Evolutionary conservation across 371 early-diverging fungal genomes (phyloP).

Genomic region (Syncephalastrum sp.): DNA sequence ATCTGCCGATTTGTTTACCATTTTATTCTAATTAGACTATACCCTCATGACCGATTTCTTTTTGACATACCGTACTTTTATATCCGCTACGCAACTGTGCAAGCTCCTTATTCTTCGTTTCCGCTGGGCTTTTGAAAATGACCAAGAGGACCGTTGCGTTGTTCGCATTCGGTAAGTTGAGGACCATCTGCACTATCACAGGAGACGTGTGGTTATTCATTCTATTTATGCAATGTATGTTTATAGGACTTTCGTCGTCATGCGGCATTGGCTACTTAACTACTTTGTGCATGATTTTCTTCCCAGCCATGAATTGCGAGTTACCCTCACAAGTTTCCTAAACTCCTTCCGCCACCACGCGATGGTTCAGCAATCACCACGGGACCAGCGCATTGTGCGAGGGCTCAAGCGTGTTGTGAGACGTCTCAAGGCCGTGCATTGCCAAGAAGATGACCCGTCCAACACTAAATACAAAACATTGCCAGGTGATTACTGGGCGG

Average conservation of each 20-base stretch:
- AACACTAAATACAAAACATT: too few relatives aligned
- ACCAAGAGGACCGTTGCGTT: conserved; percentile 54
- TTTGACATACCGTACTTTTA: conserved; percentile 65
- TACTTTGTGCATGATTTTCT: conserved; percentile 68
- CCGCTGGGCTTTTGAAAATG: conserved; percentile 57
- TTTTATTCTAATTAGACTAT: conserved; percentile 47
- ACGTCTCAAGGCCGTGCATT: conserved; percentile 43
- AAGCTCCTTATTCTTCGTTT: conserved; percentile 61
- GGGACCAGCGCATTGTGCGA: conserved; percentile 59
- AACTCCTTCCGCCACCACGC: conserved; percentile 44
- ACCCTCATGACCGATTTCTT: conserved; percentile 72
- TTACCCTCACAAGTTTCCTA: conserved; percentile 42
- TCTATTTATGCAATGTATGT: not conserved
- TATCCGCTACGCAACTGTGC: conserved; percentile 56
- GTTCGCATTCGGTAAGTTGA: conserved; percentile 56
- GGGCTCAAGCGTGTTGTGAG: conserved; percentile 53
- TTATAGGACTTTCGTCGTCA: conserved; percentile 60
- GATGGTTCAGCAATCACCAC: conserved; percentile 44
- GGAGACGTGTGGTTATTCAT: not conserved
- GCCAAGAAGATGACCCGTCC: too few relatives aligned
- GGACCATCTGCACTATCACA: too few relatives aligned
- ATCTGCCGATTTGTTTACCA: not conserved
- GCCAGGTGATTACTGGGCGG: too few relatives aligned
- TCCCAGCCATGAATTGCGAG: conserved; percentile 43
- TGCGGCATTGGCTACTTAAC: conserved; percentile 69